Evolutionary conservation across 257 asterid genomes (phyloP).

Genomic region (Solanum etuberosum): DNA sequence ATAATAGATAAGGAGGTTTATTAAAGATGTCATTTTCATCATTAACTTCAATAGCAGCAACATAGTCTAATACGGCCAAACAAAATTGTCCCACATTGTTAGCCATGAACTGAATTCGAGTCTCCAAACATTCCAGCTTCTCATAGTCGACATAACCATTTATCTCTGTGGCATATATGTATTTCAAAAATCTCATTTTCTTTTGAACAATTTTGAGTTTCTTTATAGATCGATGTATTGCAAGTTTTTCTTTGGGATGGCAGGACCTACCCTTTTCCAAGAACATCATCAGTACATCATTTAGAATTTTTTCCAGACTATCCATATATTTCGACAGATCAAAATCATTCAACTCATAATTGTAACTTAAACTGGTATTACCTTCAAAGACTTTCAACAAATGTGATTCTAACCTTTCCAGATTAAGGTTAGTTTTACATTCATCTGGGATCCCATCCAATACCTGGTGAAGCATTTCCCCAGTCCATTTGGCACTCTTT

Average conservation of each 20-base stretch:
- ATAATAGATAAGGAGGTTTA: not conserved
- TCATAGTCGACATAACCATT: not conserved
- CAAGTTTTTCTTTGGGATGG: fast-evolving
- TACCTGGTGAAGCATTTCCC: fast-evolving
- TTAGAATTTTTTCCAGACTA: not conserved
- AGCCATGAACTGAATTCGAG: not conserved
- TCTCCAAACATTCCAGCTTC: not conserved
- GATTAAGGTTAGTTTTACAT: not conserved
- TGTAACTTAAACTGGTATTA: not conserved
- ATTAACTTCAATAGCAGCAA: fast-evolving
- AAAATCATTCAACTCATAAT: not conserved
- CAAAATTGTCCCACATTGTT: not conserved
- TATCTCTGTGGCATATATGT: not conserved
- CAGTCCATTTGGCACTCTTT: fast-evolving
- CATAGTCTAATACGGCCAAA: not conserved
- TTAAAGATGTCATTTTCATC: fast-evolving
- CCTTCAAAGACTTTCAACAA: not conserved
- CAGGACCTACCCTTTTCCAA: fast-evolving
- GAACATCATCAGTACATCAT: not conserved
- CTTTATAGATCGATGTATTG: not conserved
- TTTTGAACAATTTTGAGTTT: not conserved
- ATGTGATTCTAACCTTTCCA: not conserved
- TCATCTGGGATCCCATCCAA: fast-evolving
- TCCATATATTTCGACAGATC: not conserved
- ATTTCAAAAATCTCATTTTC: not conserved